Evolutionary conservation across 169 alveolate genomes (phyloP).

Genomic region (Plasmodium relictum): DNA sequence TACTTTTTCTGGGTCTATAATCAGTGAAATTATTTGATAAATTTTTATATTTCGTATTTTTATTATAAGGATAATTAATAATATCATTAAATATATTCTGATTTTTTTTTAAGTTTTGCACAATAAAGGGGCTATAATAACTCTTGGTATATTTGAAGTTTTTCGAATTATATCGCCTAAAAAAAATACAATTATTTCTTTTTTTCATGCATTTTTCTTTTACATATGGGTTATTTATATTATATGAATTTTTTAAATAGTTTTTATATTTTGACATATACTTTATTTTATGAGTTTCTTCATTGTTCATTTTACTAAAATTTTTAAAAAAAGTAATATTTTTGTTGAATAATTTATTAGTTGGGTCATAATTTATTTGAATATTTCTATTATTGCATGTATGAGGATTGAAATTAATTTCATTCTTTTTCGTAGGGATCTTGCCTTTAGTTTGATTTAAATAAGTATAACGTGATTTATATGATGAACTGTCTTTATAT

Average conservation of each 20-base stretch:
- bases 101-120: neutral
- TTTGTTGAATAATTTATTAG: neutral
- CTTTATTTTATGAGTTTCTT: neutral
- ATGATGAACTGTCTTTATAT: neutral
- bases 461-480: neutral
- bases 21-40: slow-evolving; percentile 5
- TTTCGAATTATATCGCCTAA: neutral
- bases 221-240: slow-evolving; percentile 9
- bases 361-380: slow-evolving; percentile 3
- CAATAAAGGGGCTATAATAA: neutral
- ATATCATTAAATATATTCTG: neutral
- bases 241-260: neutral
- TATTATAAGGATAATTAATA: neutral
- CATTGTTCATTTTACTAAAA: neutral
- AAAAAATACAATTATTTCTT: slow-evolving; percentile 8
- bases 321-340: neutral
- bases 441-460: neutral
- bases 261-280: neutral
- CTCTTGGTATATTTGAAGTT: neutral
- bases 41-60: slow-evolving; percentile 1
- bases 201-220: slow-evolving; percentile 15
- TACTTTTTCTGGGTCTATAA: slow-evolving; percentile 1
- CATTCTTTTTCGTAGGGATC: neutral
- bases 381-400: neutral
- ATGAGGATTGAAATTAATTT: slow-evolving; percentile 34